phyloP scores from a whole-genome alignment of 306 rosid species.

The Arachis hypogaea region DNA sequence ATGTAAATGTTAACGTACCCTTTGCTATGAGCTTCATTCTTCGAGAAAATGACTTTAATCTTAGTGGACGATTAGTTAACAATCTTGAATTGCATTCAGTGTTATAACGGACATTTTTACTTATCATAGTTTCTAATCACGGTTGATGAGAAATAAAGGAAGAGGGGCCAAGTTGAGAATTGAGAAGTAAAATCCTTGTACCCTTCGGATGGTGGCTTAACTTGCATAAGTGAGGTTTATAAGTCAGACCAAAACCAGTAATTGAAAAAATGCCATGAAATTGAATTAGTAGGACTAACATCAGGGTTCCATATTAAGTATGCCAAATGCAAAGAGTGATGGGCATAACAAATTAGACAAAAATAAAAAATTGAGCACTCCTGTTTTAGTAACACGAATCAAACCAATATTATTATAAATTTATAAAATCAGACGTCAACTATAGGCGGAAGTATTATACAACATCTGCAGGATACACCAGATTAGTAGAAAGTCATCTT shows the following conservation, averaged over 20 bases:
- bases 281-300: background rate
- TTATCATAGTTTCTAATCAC: background rate
- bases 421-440: conserved; percentile 45
- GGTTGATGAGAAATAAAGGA: background rate
- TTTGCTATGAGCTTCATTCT: background rate
- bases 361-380: background rate
- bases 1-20: background rate
- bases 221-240: background rate
- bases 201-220: background rate
- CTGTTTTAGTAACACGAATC: conserved; percentile 14
- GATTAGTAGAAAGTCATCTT: conserved; percentile 40
- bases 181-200: background rate
- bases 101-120: too few relatives aligned
- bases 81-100: background rate
- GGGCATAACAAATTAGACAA: too few relatives aligned
- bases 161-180: background rate
- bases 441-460: conserved; percentile 35
- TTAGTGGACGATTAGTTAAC: background rate
- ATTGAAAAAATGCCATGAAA: background rate
- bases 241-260: background rate
- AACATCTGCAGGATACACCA: conserved; percentile 55
- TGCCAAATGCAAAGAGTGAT: too few relatives aligned
- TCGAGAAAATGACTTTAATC: too few relatives aligned
- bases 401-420: conserved; percentile 33
- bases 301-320: background rate